Evolutionary conservation across 257 asterid species (phyloP).

Genomic region (Oldenlandia corymbosa): DNA sequence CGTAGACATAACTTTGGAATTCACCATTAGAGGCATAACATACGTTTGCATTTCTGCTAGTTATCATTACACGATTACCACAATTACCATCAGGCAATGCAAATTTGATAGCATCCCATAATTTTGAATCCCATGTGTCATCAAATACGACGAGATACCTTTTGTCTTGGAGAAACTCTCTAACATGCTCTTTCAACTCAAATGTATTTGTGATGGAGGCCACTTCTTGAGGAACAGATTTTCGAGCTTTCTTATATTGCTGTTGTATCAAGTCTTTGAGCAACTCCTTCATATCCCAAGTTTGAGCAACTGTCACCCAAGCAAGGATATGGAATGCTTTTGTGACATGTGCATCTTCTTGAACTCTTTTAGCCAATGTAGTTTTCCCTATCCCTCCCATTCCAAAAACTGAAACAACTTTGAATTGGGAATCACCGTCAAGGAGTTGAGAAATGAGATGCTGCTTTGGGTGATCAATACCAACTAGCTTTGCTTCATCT

Average conservation of each 20-base stretch:
- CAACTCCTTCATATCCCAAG: too few species aligned
- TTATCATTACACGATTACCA: not conserved
- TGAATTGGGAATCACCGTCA: not conserved
- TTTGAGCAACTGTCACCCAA: slow-evolving; percentile 4
- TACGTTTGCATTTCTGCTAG: not conserved
- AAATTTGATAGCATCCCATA: not conserved
- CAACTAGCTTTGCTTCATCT: too few species aligned
- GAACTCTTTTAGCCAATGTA: not conserved
- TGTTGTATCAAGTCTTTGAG: too few species aligned
- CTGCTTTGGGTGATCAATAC: slow-evolving; percentile 3
- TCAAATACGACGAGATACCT: not conserved
- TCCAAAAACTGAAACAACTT: not conserved
- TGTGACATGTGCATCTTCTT: too few species aligned
- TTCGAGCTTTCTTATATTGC: too few species aligned
- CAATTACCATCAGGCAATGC: not conserved
- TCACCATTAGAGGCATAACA: too few species aligned
- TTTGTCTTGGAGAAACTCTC: not conserved
- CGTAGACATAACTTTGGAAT: too few species aligned
- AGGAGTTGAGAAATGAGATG: not conserved
- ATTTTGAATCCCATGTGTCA: not conserved
- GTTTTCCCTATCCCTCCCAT: slow-evolving; percentile 14
- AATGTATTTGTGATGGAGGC: too few species aligned
- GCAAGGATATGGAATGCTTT: too few species aligned
- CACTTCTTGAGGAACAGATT: too few species aligned
- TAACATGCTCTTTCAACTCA: too few species aligned